Evolutionary conservation across 495 filamentous ascomycete species (phyloP), one percentile per base, ranked within the genome.

Genomic region (Trichoderma reesei): DNA sequence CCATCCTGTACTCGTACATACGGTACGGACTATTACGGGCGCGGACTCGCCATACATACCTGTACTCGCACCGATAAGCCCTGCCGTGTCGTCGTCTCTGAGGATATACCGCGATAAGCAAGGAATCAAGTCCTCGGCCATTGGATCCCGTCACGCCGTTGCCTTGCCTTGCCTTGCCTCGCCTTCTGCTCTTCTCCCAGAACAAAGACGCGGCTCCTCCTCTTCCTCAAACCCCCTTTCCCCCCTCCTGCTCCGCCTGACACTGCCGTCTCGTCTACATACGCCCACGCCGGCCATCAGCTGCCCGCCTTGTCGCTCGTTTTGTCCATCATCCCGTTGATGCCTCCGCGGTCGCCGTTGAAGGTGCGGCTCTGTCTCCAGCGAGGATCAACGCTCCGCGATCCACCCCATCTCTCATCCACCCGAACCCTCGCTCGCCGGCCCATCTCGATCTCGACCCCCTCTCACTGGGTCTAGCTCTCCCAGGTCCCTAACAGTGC

Each of bases 371-470:
- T 34, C 16, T 26, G 26, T 26, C 26, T 31, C 31, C 51, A 56
- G 16, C 33, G 44, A 56, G 51, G 51, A n/a, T 56, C 51, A 34
- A 56, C 51, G 51, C 14, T n/a, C 31, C 51, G 9, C 10, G 33
- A 56, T 26, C 51, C 51, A 56, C 51, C 14, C 51, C 51, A 56
- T 26, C 14, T 10, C 34, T 34, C 51, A 56, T 56, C 51, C 51
- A 56, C 51, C 26, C 26, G 26, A 26, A 26, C 26, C 51, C 51
- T 56, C 51, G 51, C 51, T 56, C 51, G 7, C 34, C 51, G 51
- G 44, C 26, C 26, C 51, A 56, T 56, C 51, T 56, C 51, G 51
- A 56, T 56, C 51, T 56, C 51, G 51, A 14, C 51, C 51, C 51
- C 31, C 26, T 26, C 0, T 1, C 34, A 56, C 14, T 34, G 16